These are phyloP conservation scores for Fimicolochytrium jonesii DNA, from an alignment of 192 early-diverging fungal species.

Conservation along the genomic window DNA sequence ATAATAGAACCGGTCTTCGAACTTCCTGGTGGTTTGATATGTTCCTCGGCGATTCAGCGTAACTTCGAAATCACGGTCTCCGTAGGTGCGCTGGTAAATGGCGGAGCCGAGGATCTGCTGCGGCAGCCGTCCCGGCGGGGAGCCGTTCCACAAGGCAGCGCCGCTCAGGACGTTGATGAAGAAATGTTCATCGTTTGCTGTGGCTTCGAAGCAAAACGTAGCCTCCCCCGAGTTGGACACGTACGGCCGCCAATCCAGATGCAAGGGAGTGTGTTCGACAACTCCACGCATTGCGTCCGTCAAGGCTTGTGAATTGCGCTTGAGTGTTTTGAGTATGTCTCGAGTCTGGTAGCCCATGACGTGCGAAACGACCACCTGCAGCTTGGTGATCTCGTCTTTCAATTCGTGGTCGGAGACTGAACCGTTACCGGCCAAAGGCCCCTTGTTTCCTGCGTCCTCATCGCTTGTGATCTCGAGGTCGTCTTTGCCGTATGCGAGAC, in stretches of 20 bases:
- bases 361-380: neutral
- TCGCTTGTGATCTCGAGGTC: no score
- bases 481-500: neutral
- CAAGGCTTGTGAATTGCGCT: neutral
- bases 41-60: no score
- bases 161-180: neutral
- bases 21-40: neutral
- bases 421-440: no score
- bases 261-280: neutral
- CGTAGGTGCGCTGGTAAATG: neutral
- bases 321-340: neutral
- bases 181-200: neutral
- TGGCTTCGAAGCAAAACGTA: neutral
- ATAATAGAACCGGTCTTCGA: neutral
- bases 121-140: constrained; percentile 1
- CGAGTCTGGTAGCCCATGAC: neutral
- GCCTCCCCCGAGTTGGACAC: neutral
- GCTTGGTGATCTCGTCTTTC: neutral
- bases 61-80: constrained; percentile 1
- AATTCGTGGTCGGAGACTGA: no score
- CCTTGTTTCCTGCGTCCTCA: no score
- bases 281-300: neutral
- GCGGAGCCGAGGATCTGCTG: neutral
- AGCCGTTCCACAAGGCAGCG: neutral
- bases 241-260: neutral